These are phyloP conservation scores for Metschnikowia sp. DNA, from an alignment of 805 yeast species.

Conservation along the genomic window DNA sequence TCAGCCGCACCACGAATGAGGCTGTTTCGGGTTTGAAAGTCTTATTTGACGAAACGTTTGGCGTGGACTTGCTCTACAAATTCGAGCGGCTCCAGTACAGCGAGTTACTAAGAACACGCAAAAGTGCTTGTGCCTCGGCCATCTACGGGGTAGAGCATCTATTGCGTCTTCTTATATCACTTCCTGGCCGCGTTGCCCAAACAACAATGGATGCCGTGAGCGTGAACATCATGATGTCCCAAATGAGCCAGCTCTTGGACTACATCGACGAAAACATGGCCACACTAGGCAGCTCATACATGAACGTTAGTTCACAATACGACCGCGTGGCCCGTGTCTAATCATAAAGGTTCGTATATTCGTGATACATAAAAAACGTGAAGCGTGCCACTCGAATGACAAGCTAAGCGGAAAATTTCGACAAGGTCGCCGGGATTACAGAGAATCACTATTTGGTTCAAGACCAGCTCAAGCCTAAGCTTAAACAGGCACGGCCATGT, in stretches of 20 bases:
- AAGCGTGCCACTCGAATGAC: too few species aligned
- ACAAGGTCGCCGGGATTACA: background rate
- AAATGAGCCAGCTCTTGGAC: slow-evolving; percentile 51
- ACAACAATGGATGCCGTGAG: slow-evolving; percentile 81
- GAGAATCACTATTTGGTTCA: background rate
- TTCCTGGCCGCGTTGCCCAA: slow-evolving; percentile 81
- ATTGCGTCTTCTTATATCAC: slow-evolving; percentile 66
- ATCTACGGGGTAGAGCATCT: slow-evolving; percentile 80
- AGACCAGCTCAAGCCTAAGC: background rate
- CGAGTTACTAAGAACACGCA: slow-evolving; percentile 35
- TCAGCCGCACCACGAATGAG: slow-evolving; percentile 36
- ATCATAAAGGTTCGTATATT: slow-evolving; percentile 1
- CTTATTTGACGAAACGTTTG: slow-evolving; percentile 73
- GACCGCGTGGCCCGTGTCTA: slow-evolving; percentile 26
- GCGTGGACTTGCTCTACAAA: slow-evolving; percentile 66
- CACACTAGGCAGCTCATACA: slow-evolving; percentile 34
- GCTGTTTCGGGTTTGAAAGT: slow-evolving; percentile 64
- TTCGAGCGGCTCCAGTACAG: slow-evolving; percentile 75
- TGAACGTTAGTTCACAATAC: slow-evolving; percentile 37
- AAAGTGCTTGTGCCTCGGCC: slow-evolving; percentile 21
- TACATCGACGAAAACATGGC: slow-evolving; percentile 47
- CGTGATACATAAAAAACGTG: slow-evolving; percentile 6
- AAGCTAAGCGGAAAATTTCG: background rate
- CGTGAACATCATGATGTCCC: slow-evolving; percentile 49
- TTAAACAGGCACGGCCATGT: slow-evolving; percentile 48